These are phyloP conservation scores for Neurospora sp. DNA, from an alignment of 495 filamentous ascomycete genomes.

Conservation along the genomic window DNA sequence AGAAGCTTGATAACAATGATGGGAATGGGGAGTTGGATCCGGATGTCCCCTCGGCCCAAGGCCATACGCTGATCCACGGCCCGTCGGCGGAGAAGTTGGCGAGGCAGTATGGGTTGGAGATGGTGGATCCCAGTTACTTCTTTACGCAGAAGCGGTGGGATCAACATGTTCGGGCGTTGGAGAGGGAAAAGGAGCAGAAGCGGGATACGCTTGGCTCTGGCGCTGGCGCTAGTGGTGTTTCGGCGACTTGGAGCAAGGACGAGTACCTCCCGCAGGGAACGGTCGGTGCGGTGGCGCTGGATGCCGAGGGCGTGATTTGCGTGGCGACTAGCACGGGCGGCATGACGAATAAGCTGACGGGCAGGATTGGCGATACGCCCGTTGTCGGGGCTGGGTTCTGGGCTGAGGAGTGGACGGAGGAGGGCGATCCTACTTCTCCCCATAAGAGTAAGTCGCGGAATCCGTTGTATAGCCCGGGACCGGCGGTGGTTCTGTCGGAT, in stretches of 20 bases:
- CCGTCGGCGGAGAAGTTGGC: conserved; percentile 58
- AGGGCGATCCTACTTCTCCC: conserved; percentile 8
- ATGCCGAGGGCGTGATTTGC: conserved; percentile 59
- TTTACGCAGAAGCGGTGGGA: conserved; percentile 75
- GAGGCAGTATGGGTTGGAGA: conserved; percentile 54
- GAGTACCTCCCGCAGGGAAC: conserved; percentile 76
- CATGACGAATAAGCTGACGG: conserved; percentile 79
- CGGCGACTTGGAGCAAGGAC: conserved; percentile 34
- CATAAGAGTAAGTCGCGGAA: not conserved
- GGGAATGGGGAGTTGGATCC: conserved; percentile 10
- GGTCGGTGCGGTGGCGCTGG: conserved; percentile 72
- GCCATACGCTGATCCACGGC: conserved; percentile 61
- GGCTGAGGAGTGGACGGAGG: conserved; percentile 70
- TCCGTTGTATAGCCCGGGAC: conserved; percentile 10
- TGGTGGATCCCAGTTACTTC: conserved; percentile 61
- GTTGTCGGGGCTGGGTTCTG: conserved; percentile 81
- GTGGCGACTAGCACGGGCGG: conserved; percentile 82
- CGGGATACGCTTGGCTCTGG: not conserved
- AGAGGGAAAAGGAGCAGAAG: conserved; percentile 31
- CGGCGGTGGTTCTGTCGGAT: conserved; percentile 30
- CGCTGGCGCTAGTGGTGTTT: conserved; percentile 10
- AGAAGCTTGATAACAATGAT: conserved; percentile 8
- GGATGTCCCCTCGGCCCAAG: conserved; percentile 40
- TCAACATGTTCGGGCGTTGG: conserved; percentile 62
- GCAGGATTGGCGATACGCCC: conserved; percentile 80